A percentile compares a stretch with the other conserved stretches of the same genome.
These are phyloP conservation scores for Voacanga thouarsii DNA, from an alignment of 257 asterid species.

Conservation along the genomic window DNA sequence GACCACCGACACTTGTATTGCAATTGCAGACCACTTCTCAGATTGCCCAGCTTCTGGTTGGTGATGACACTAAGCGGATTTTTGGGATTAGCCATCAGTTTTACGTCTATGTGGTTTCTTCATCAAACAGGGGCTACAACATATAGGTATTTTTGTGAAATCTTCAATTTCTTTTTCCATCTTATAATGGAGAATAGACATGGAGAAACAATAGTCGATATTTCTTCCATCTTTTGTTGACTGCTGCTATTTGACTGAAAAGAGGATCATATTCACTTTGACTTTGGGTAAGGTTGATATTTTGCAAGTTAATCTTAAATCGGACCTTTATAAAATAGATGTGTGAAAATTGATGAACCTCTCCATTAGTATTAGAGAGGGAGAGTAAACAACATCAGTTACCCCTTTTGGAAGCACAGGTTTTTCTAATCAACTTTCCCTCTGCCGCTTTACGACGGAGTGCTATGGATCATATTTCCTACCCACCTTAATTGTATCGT, in stretches of 20 bases:
- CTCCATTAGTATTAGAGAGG: neutral
- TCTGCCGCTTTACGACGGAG: no score
- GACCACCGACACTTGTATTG: neutral
- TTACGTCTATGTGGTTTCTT: conserved; percentile 98
- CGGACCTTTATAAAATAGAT: neutral
- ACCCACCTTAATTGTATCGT: no score
- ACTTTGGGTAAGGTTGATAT: neutral
- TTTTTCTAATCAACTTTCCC: no score
- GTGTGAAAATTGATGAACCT: neutral
- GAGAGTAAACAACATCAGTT: no score
- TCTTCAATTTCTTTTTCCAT: neutral
- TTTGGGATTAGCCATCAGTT: conserved; percentile 88
- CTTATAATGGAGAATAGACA: neutral
- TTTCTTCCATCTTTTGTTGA: neutral
- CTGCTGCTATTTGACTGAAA: neutral
- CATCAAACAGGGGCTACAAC: conserved; percentile 97
- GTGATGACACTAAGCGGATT: conserved; percentile 82
- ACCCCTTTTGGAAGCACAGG: neutral
- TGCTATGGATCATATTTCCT: no score
- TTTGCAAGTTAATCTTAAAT: neutral
- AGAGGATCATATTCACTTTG: neutral
- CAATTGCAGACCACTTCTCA: conserved; percentile 66
- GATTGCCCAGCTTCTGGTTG: conserved; percentile 72
- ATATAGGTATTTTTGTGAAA: conserved; percentile 50
- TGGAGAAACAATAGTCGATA: neutral